Base-by-base conservation (phyloP, 1,139 yeast species). In the Taiozyma sp. region DNA sequence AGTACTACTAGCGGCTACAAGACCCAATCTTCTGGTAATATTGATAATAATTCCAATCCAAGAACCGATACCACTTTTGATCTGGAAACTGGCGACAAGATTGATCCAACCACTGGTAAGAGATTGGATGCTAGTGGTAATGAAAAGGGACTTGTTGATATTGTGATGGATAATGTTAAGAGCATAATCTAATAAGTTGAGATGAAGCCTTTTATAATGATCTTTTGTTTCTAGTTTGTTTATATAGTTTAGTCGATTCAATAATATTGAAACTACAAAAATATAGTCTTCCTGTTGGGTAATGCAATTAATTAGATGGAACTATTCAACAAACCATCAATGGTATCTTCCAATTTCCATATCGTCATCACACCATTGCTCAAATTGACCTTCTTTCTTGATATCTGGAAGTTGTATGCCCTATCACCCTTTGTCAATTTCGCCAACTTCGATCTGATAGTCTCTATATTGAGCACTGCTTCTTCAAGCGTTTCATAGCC, bases 321-420 rank as follows among this genome's bases (percentile, higher is more conserved):
- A 13, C 29, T 40, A 13, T 24, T 26, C 26, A 55, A 14, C 8
- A 54, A 26, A 5, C 53, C 50, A 46, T 53, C 50, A 6, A 56
- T 42, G 2, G 53, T 51, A 26, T 49, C 35, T 8, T n/a, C 19
- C 21, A 51, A 50, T 35, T 50, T 52, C 59, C 59, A 57, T 14
- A 54, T 40, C 6, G 41, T 19, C 30, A 50, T 48, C 6, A 19
- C 41, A 2, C 59, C 59, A 32, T 28, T 37, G 21, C 48, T 50
- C 14, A 56, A 7, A 32, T 49, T 43, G 32, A 47, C 35, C 24
- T 35, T 42, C 32, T 40, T 44, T 26, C 48, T 45, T 3, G 24
- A 11, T 4, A 54, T 46, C 3, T 35, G 37, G 29, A 54, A 47
- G 2, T 6, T 8, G 6, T 37, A 3, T 7, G 30, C 9, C n/a